Evolutionary conservation across 768 basidiomycete genomes (phyloP), one percentile per base, ranked within the genome.

Genomic region (Mycena epipterygia): DNA sequence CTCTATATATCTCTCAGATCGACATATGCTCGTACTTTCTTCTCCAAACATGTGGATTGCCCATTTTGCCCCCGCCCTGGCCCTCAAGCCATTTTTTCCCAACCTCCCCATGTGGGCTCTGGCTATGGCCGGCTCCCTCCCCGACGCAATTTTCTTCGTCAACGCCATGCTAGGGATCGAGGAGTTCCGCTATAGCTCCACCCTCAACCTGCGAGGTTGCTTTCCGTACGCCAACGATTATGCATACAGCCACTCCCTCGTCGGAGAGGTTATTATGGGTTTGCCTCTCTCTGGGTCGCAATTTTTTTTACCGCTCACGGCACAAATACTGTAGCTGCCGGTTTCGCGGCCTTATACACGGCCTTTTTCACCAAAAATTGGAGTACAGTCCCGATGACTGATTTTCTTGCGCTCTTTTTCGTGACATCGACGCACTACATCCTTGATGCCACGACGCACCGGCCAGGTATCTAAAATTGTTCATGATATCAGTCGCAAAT

Each of bases 111-210:
- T 59, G 57, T 42, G 57, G 57, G 41, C 57, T 59, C 41, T 59
- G 41, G 41, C 57, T 29, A 44, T 59, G 57, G 57, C 57, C 57
- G 57, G 57, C 57, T 59, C 57, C 57, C 57, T 59, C 57, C 57
- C 57, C 41, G 57, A 59, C 39, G 57, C 57, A 59, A 42, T 59
- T 44, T 59, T 59, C 57, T 59, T 59, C 57, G 41, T 30, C 57
- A 59, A 59, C 57, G 57, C 57, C 57, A 59, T 59, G 41, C 57
- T 59, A 30, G 57, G 57, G 57, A 59, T 59, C 29, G 57, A 59
- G 57, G 57, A 59, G 57, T 59, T 59, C 57, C 57, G 57, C 57
- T 59, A 59, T 59, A 59, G 57, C 57, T 41, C 57, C 57, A 59
- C 57, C 57, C 41, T 59, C 57, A 44, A 44, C 57, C 41, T 42